Base-by-base conservation (phyloP, 257 asterid genomes). In the Linderniella brevidens region DNA sequence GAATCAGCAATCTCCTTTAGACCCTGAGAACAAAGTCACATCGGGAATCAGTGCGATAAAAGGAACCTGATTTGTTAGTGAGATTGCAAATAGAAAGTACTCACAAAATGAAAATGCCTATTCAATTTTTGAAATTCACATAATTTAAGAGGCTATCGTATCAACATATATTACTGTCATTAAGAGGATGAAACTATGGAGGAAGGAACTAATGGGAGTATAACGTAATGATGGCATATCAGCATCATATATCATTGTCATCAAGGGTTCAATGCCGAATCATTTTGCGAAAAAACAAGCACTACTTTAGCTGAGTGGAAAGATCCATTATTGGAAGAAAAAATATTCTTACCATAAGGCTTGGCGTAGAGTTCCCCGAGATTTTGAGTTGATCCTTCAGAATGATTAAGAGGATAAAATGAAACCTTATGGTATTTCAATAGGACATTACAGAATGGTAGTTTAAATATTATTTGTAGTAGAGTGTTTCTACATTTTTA, bases 1-100 rank as follows among this genome's bases (percentile, higher is more conserved):
- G 68, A 17, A 52, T 66, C 88, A 5, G 67, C 67, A 29, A 82
- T 47, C 38, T 66, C 94, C 71, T 78, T 82, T 39, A 82, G 87
- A 47, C 94, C 87, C 90, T 81, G 71, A 4, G 56, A 32, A 35
- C 18, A 45, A 40, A n/a, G 3, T 44, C 43, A 9, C 46, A 45
- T 13, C 10, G 17, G 40, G 5, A 11, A 7, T 38, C 8, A 19
- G 44, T 19, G 4, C 35, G 9, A 46, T 17, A 19, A 49, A 40
- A n/a, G 5, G 11, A 50, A 8, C 29, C 8, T 46, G 12, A 6
- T 16, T 45, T 11, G 20, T 13, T 20, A 37, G 18, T 19, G 11
- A 39, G 25, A 47, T 50, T 45, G 0, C 16, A 19, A 17, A 17
- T 52, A 43, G 39, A 37, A n/a, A 11, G 12, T 18, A 16, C n/a